Evolutionary conservation across 2,329 filamentous ascomycete genomes (phyloP).

Genomic region (Botrytis pseudocinerea): DNA sequence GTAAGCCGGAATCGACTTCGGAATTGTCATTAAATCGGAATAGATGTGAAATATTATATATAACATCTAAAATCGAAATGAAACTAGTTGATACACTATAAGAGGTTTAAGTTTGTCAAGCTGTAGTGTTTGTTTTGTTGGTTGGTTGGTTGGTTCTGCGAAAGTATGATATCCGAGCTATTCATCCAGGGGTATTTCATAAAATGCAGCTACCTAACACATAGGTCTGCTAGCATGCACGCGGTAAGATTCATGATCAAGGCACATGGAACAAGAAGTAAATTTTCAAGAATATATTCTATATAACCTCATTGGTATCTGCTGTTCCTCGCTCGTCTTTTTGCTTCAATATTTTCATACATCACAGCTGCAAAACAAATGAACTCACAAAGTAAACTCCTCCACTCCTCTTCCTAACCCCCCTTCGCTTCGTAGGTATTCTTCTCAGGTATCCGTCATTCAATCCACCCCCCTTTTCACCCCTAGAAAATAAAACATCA

Average conservation of each 20-base stretch:
- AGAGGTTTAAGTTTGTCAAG: not conserved
- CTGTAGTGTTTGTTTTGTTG: not conserved
- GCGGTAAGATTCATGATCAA: not conserved
- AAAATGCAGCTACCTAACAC: not conserved
- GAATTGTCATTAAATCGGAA: not conserved
- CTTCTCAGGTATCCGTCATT: constrained; percentile 3
- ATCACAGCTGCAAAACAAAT: not conserved
- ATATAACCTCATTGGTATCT: not conserved
- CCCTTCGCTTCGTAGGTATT: not conserved
- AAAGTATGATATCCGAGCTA: not conserved
- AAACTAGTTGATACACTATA: not conserved
- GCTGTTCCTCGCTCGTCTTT: not conserved
- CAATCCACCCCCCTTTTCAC: not conserved
- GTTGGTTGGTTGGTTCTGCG: not conserved
- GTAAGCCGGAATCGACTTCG: not conserved
- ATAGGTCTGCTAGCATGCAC: not conserved
- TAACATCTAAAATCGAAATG: not conserved
- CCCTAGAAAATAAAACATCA: not conserved
- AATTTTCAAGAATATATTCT: not conserved
- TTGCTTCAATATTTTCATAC: not conserved
- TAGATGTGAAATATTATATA: not conserved
- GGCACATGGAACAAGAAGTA: not conserved
- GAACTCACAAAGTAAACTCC: constrained; percentile 2
- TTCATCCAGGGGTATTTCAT: not conserved
- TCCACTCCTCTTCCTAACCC: not conserved